Evolutionary conservation across 495 filamentous ascomycete species (phyloP), one percentile per base, ranked within the genome.

Genomic region (Staphylotrichum longicolle): DNA sequence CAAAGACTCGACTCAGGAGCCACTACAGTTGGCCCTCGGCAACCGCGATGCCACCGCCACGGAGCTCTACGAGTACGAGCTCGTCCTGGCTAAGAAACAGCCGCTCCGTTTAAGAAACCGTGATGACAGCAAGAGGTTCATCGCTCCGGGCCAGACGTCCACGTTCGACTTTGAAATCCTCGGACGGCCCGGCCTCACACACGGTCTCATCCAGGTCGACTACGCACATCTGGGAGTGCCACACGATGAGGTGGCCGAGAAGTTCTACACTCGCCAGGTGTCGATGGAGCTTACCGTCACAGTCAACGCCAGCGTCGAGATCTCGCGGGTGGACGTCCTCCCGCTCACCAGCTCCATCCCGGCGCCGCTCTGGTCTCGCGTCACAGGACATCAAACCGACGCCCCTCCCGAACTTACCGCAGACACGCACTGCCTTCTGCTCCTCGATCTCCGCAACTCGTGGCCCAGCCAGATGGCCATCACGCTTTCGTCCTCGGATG

Each of bases 261-360:
- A 82, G 34, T 94, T 96, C 66, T 91, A 91, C 68, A 96, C 93
- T 14, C 83, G 93, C 52, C 88, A 93, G 65, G 76, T 96, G 30
- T 86, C 86, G 42, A 80, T 96, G 44, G 91, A 91, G 8, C 74
- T 98, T 54, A 91, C 89, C 0, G 82, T 96, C 27, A 96, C 93
- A 4, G 93, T 98, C 42, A 96, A 96, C 71, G 90, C 92, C 11
- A 92, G 90, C 67, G 79, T 96, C 20, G 89, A 95, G 63, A 77
- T 96, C 14, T 81, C 85, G 46, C 83, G 88, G 30, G 85, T 89
- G 65, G 91, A 96, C 70, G 80, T 95, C 41, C 71, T 95, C 1
- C 89, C 91, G 7, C 83, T 96, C 7, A 75, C 76, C 34, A 75
- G 80, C 7, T 70, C 69, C 58, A 71, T 86, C 37, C 80, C 81